Conservation (phyloP, 306 rosid species). For the Hippophae rhamnoides region DNA sequence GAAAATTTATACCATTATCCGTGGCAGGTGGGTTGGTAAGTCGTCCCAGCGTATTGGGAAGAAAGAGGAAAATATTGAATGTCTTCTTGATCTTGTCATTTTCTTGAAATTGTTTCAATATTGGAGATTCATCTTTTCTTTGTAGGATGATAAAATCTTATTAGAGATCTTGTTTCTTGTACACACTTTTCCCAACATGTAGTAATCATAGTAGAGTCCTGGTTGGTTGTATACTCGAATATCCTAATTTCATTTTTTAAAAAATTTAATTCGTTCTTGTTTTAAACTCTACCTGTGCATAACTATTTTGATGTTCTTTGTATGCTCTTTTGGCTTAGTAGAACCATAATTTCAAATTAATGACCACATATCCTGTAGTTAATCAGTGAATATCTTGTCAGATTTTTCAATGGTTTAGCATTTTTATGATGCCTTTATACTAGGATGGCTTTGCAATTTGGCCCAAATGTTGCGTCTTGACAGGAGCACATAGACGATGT, state of each 20-base stretch:
- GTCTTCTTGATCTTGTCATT: slow-evolving; percentile 30
- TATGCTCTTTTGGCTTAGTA: too few species aligned
- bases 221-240: not conserved
- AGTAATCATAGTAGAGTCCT: not conserved
- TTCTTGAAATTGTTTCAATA: slow-evolving; percentile 15
- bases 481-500: too few species aligned
- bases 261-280: too few species aligned
- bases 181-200: not conserved
- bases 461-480: too few species aligned
- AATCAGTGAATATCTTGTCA: too few species aligned
- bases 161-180: slow-evolving; percentile 2
- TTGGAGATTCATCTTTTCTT: not conserved
- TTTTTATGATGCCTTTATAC: too few species aligned
- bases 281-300: too few species aligned
- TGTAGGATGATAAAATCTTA: slow-evolving; percentile 7
- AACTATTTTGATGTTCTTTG: too few species aligned
- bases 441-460: too few species aligned
- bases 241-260: not conserved
- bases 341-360: too few species aligned
- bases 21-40: slow-evolving; percentile 97
- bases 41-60: slow-evolving; percentile 32
- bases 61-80: slow-evolving; percentile 17
- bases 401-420: too few species aligned
- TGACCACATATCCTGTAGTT: too few species aligned
- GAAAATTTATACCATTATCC: slow-evolving; percentile 71